Conservation (phyloP, 371 early-diverging fungal species). For the Apophysomyces sp. region DNA sequence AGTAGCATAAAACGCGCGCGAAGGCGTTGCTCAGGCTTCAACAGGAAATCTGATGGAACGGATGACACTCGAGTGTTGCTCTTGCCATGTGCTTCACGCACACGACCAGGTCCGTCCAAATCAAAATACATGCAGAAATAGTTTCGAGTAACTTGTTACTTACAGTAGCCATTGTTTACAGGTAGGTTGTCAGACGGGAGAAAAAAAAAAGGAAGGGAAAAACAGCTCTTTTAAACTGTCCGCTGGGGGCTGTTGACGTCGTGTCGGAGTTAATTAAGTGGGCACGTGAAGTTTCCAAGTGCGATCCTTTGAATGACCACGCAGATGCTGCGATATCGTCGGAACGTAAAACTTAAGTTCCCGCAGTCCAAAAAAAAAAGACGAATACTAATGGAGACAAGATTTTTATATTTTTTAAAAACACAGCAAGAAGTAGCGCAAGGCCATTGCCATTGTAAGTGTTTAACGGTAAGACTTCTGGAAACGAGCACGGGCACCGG, state of each 20-base stretch:
- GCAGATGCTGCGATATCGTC: too few species aligned
- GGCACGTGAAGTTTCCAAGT: background rate
- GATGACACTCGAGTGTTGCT: background rate
- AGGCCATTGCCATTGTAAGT: background rate
- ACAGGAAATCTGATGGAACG: background rate
- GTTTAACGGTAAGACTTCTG: constrained; percentile 97
- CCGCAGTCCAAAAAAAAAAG: background rate
- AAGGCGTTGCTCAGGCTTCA: background rate
- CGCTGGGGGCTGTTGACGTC: constrained; percentile 1
- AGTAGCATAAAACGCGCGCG: background rate
- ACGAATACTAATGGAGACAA: background rate
- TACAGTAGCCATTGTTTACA: constrained; percentile 2
- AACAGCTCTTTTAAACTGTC: background rate
- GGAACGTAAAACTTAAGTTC: background rate
- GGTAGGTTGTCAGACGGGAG: constrained; percentile 3
- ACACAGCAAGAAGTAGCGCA: background rate
- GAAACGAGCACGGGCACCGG: constrained; percentile 99
- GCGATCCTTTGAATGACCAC: too few species aligned
- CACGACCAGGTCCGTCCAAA: background rate
- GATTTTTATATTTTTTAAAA: background rate
- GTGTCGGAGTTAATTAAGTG: background rate
- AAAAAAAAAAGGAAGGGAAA: constrained; percentile 3
- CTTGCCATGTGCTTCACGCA: background rate
- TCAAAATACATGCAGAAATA: background rate
- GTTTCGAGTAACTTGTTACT: background rate